Percentiles rank a stretch among this genome's conserved stretches.
Evolutionary conservation across 75 land plant species (phyloP).

Genomic region (Sequoia sempervirens): DNA sequence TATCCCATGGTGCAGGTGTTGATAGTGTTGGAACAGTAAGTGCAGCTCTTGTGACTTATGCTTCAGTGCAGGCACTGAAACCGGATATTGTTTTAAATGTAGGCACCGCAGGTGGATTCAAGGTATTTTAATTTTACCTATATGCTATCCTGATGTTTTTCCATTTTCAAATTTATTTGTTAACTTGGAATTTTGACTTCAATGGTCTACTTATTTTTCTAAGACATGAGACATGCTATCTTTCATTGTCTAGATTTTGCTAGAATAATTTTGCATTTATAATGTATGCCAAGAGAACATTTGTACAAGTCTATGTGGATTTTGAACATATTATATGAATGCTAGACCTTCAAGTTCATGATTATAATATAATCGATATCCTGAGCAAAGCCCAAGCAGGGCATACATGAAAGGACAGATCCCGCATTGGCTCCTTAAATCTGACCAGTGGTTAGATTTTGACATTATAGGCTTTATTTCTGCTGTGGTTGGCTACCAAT

Average conservation of each 20-base stretch:
- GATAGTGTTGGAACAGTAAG: constrained; percentile 94
- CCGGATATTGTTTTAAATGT: constrained; percentile 95
- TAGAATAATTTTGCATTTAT: not conserved
- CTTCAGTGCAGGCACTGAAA: constrained; percentile 72
- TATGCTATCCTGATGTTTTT: not conserved
- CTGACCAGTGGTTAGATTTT: not conserved
- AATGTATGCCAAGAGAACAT: not conserved
- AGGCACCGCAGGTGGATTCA: constrained; percentile 98
- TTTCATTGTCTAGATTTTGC: not conserved
- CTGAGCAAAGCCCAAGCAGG: not conserved
- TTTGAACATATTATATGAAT: no score
- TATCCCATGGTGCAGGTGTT: constrained; percentile 58
- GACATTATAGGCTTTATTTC: not conserved
- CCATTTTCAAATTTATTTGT: not conserved
- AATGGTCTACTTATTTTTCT: not conserved
- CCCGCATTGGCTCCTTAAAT: not conserved
- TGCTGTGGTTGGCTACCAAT: not conserved
- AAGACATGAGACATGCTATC: not conserved
- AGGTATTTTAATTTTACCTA: constrained; percentile 50
- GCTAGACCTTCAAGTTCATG: not conserved
- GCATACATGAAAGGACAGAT: not conserved
- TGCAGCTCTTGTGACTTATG: constrained; percentile 85
- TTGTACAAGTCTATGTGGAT: not conserved
- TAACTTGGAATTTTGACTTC: not conserved
- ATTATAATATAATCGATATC: not conserved